A percentile compares a stretch with the other conserved stretches of the same genome.
Conservation (phyloP, 2,329 filamentous ascomycete genomes). For the Alternaria angustiovoidea region DNA sequence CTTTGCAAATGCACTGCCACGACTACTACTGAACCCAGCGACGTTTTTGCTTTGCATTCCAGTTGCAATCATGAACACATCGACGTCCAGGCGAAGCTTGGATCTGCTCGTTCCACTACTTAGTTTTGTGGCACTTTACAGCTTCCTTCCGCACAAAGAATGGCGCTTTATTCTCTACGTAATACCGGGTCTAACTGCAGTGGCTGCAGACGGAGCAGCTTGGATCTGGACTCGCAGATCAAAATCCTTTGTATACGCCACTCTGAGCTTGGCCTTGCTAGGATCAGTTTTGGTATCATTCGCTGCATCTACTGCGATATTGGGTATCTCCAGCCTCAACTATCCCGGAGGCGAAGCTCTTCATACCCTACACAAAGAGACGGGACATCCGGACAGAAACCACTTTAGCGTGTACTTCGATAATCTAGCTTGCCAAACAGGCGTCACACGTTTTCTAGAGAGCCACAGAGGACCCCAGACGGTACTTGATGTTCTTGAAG, state of each 20-base stretch:
- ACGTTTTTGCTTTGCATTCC: conserved; percentile 63
- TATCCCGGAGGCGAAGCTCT: conserved; percentile 92
- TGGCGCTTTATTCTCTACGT: conserved; percentile 93
- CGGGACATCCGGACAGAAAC: conserved; percentile 18
- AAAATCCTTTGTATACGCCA: conserved; percentile 66
- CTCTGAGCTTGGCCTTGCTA: conserved; percentile 64
- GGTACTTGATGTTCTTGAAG: conserved; percentile 35
- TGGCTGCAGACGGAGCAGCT: conserved; percentile 77
- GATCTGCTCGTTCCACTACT: conserved; percentile 71
- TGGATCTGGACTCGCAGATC: conserved; percentile 66
- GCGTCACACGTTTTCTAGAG: conserved; percentile 66
- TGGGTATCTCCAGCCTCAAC: conserved; percentile 84
- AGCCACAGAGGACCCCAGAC: conserved; percentile 40
- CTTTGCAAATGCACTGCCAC: conserved; percentile 80
- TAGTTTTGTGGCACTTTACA: conserved; percentile 81
- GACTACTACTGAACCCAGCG: conserved; percentile 82
- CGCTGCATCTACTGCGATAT: conserved; percentile 69
- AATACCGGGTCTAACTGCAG: conserved; percentile 80
- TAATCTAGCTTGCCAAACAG: conserved; percentile 70
- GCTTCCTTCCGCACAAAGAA: conserved; percentile 92
- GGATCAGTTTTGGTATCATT: conserved; percentile 69
- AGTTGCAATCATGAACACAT: conserved; percentile 59
- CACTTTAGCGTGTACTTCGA: conserved; percentile 61
- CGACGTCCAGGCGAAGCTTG: conserved; percentile 54
- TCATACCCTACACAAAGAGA: conserved; percentile 48